These are phyloP conservation scores for Paramyrothecium roridum DNA, from an alignment of 2,329 filamentous ascomycete genomes.

Conservation along the genomic window DNA sequence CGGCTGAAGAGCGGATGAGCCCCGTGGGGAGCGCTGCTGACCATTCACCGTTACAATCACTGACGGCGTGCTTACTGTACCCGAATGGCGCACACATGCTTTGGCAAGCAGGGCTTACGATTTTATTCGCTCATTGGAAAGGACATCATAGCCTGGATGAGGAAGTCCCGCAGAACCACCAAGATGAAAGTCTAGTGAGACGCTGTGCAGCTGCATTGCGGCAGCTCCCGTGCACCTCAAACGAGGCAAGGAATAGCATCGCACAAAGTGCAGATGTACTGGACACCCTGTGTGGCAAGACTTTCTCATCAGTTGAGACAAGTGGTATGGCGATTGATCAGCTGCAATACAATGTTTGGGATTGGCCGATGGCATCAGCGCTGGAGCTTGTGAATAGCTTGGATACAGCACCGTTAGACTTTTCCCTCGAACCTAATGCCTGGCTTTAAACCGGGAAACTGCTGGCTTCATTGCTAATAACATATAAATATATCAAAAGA, in stretches of 20 bases:
- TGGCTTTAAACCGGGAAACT: too few relatives aligned
- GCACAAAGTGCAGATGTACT: slow-evolving; percentile 16
- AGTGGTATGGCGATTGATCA: slow-evolving; percentile 9
- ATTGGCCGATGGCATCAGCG: slow-evolving; percentile 21
- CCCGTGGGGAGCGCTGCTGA: too few relatives aligned
- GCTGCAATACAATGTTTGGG: slow-evolving; percentile 21
- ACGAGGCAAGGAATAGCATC: slow-evolving; percentile 9
- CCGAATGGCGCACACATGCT: slow-evolving; percentile 21
- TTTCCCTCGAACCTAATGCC: background rate
- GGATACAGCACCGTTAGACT: slow-evolving; percentile 16
- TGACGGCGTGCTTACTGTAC: slow-evolving; percentile 16
- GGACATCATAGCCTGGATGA: slow-evolving; percentile 7
- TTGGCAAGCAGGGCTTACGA: slow-evolving; percentile 18
- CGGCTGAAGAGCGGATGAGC: too few relatives aligned
- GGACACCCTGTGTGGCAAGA: slow-evolving; percentile 13
- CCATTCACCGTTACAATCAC: slow-evolving; percentile 46
- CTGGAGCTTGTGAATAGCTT: slow-evolving; percentile 19
- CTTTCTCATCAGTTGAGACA: slow-evolving; percentile 9
- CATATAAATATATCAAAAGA: too few relatives aligned
- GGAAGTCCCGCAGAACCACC: background rate
- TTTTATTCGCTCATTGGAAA: slow-evolving; percentile 19
- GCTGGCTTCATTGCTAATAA: too few relatives aligned
- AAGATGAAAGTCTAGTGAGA: slow-evolving; percentile 8
- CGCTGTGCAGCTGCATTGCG: slow-evolving; percentile 11
- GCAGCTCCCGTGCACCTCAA: slow-evolving; percentile 5